phyloP scores from a whole-genome alignment of 176 grass and related monocot species.

The Oryza meridionalis region DNA sequence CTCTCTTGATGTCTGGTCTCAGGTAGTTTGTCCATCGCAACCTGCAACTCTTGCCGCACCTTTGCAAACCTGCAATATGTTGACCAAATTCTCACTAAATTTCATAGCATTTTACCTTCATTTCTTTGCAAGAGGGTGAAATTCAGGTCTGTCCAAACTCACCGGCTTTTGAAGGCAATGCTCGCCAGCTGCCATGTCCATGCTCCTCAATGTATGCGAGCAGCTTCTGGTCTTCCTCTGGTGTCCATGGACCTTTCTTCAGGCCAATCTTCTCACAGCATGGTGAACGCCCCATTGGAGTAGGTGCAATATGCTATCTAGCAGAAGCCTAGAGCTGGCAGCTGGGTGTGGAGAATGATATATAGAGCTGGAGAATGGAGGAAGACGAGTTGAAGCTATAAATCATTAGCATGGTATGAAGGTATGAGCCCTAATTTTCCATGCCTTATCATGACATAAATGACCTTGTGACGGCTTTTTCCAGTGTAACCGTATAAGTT shows the following conservation, averaged over 20 bases:
- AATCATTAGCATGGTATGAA: slow-evolving; percentile 33
- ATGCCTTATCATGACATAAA: slow-evolving; percentile 47
- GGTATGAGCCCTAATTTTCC: slow-evolving; percentile 45
- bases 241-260: slow-evolving; percentile 91
- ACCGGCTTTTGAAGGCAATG: slow-evolving; percentile 89
- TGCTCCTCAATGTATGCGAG: slow-evolving; percentile 95
- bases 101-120: neutral
- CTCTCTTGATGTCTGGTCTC: slow-evolving; percentile 94
- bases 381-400: slow-evolving; percentile 26
- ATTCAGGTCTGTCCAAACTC: slow-evolving; percentile 39
- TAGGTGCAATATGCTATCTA: slow-evolving; percentile 31
- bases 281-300: slow-evolving; percentile 82
- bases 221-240: slow-evolving; percentile 92
- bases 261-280: slow-evolving; percentile 95
- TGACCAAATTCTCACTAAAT: slow-evolving; percentile 18
- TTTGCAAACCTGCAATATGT: slow-evolving; percentile 76
- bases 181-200: slow-evolving; percentile 94
- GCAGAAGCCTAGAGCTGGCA: slow-evolving; percentile 40
- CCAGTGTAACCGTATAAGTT: slow-evolving; percentile 27
- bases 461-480: slow-evolving; percentile 34
- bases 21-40: slow-evolving; percentile 97
- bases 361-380: slow-evolving; percentile 45
- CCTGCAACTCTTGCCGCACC: slow-evolving; percentile 96
- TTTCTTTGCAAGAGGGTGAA: slow-evolving; percentile 26
- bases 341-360: slow-evolving; percentile 36